These are phyloP conservation scores for Saccharomyces paradoxus DNA, from an alignment of 805 yeast genomes.

Conservation along the genomic window DNA sequence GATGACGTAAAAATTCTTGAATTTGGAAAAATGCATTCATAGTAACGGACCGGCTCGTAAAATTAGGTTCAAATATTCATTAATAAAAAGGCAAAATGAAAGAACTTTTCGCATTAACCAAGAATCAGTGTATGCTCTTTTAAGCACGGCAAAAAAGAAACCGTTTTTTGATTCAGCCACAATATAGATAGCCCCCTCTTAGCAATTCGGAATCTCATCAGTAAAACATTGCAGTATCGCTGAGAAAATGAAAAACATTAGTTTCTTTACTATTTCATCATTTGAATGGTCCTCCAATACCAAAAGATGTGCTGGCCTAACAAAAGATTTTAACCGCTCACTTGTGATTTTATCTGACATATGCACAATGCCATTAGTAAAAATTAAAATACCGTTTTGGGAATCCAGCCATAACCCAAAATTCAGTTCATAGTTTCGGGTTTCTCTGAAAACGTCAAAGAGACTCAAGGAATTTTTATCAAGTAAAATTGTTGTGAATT, in stretches of 20 bases:
- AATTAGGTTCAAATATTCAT: neutral
- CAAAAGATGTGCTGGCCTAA: neutral
- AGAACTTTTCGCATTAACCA: neutral
- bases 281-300: neutral
- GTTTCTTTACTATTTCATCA: neutral
- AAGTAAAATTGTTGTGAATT: neutral
- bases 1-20: neutral
- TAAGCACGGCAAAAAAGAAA: too few species aligned
- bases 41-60: neutral
- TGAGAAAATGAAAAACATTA: neutral
- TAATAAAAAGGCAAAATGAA: neutral
- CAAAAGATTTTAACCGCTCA: neutral
- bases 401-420: slow-evolving; percentile 7
- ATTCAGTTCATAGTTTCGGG: neutral
- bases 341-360: neutral
- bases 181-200: neutral
- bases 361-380: slow-evolving; percentile 1
- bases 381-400: slow-evolving; percentile 3
- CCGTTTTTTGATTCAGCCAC: neutral
- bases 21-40: neutral
- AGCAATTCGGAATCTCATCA: neutral
- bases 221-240: slow-evolving; percentile 2
- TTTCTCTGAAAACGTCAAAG: neutral
- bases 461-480: neutral
- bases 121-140: neutral